Conservation (phyloP, 306 rosid genomes). For the Quillaja saponaria region DNA sequence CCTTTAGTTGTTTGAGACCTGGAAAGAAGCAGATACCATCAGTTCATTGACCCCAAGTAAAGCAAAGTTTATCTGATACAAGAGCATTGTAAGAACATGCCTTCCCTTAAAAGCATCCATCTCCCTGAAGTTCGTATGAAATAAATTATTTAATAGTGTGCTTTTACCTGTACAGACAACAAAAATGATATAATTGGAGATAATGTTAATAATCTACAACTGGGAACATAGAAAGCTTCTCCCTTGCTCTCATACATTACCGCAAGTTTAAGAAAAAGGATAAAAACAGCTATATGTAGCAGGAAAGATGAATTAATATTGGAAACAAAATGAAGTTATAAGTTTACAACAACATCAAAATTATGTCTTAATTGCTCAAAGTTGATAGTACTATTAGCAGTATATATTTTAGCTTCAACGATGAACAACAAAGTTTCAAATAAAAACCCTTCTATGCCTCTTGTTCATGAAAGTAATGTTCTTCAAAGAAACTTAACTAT, state of each 20-base stretch:
- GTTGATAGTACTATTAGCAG: not conserved
- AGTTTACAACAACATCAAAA: slow-evolving; percentile 16
- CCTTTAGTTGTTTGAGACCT: slow-evolving; percentile 99
- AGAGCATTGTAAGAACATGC: slow-evolving; percentile 45
- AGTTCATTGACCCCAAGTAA: slow-evolving; percentile 7
- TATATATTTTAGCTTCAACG: not conserved
- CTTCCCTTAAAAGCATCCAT: slow-evolving; percentile 99
- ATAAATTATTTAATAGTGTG: slow-evolving; percentile 78
- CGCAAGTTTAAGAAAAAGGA: slow-evolving; percentile 12
- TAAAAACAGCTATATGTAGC: slow-evolving; percentile 1
- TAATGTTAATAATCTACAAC: not conserved
- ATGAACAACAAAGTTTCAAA: not conserved
- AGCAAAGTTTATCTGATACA: slow-evolving; percentile 11
- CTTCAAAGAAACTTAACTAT: not conserved
- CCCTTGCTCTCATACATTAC: slow-evolving; percentile 1
- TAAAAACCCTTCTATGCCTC: not conserved
- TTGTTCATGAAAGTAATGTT: not conserved
- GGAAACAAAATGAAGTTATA: slow-evolving; percentile 18
- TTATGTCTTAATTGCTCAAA: slow-evolving; percentile 1
- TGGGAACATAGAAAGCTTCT: not conserved
- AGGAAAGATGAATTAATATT: slow-evolving; percentile 2
- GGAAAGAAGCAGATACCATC: slow-evolving; percentile 36
- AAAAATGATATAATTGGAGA: slow-evolving; percentile 18
- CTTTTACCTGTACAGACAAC: slow-evolving; percentile 78
- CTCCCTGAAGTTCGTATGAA: slow-evolving; percentile 84